Evolutionary conservation across 331 rosid genomes (phyloP).

Genomic region (Rhamnella rubrinervis): DNA sequence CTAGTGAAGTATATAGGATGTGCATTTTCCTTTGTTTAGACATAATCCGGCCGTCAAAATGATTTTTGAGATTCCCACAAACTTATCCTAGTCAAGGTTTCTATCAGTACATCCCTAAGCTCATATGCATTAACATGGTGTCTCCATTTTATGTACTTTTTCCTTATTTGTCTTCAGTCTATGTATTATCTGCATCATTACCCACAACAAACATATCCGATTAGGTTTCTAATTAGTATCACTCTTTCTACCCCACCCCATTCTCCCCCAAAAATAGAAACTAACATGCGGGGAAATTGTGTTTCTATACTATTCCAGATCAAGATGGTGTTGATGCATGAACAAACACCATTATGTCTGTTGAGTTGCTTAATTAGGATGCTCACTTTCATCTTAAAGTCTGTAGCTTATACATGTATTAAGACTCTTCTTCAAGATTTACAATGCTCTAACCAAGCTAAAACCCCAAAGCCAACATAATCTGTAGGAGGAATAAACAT

Average conservation of each 20-base stretch:
- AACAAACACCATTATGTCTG: neutral
- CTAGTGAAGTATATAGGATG: neutral
- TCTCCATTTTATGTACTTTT: neutral
- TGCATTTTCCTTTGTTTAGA: neutral
- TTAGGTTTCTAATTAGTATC: neutral
- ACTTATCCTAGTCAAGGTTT: too few species aligned
- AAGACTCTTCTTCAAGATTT: neutral
- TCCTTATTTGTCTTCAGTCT: neutral
- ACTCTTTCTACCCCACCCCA: neutral
- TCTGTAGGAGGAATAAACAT: too few species aligned
- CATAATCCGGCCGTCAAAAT: neutral
- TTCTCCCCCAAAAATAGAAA: neutral
- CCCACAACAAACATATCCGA: neutral
- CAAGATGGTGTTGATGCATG: neutral
- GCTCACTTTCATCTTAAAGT: neutral
- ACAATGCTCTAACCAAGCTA: neutral
- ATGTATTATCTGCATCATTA: neutral
- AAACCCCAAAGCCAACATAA: neutral
- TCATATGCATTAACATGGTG: neutral
- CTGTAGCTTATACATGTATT: neutral
- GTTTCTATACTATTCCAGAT: neutral
- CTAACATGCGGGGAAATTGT: neutral
- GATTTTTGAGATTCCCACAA: too few species aligned
- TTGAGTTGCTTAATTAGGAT: neutral
- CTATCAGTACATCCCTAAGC: neutral